Conservation (phyloP, 2,329 filamentous ascomycete species). For the Talaromyces sp. region DNA sequence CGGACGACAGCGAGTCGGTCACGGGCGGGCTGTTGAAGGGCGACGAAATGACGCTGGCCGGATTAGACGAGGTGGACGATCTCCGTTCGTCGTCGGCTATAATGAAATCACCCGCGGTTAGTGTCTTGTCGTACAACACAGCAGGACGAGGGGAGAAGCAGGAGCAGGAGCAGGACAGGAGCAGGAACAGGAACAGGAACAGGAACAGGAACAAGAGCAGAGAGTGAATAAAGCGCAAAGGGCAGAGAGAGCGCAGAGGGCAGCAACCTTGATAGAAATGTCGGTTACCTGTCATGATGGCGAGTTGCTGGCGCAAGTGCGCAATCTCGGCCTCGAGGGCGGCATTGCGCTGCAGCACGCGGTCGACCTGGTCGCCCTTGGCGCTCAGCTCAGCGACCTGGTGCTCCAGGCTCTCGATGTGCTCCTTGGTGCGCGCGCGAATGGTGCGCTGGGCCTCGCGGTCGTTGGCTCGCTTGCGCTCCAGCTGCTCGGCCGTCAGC, state of each 20-base stretch:
- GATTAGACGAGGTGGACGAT: slow-evolving; percentile 13
- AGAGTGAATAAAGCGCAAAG: background rate
- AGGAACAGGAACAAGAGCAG: background rate
- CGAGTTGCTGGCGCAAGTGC: slow-evolving; percentile 47
- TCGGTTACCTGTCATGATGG: slow-evolving; percentile 19
- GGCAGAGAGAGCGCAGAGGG: background rate
- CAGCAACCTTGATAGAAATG: slow-evolving; percentile 11
- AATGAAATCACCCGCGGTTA: background rate
- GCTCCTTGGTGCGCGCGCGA: slow-evolving; percentile 54
- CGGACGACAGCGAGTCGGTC: slow-evolving; percentile 4
- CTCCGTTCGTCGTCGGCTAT: slow-evolving; percentile 11
- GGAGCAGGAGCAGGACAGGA: background rate
- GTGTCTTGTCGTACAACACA: background rate
- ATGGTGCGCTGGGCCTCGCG: slow-evolving; percentile 57
- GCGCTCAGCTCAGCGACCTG: slow-evolving; percentile 49
- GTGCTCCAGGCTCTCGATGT: slow-evolving; percentile 53
- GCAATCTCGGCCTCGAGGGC: slow-evolving; percentile 52
- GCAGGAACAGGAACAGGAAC: background rate
- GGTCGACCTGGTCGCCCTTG: slow-evolving; percentile 47
- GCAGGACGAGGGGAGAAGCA: too few relatives aligned
- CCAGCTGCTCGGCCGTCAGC: slow-evolving; percentile 53
- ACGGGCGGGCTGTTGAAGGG: slow-evolving; percentile 9
- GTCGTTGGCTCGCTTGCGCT: slow-evolving; percentile 57
- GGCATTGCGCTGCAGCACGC: slow-evolving; percentile 49
- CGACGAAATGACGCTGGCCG: slow-evolving; percentile 11